Conservation (phyloP, 768 basidiomycete genomes). For the Termitomyces sp. region DNA sequence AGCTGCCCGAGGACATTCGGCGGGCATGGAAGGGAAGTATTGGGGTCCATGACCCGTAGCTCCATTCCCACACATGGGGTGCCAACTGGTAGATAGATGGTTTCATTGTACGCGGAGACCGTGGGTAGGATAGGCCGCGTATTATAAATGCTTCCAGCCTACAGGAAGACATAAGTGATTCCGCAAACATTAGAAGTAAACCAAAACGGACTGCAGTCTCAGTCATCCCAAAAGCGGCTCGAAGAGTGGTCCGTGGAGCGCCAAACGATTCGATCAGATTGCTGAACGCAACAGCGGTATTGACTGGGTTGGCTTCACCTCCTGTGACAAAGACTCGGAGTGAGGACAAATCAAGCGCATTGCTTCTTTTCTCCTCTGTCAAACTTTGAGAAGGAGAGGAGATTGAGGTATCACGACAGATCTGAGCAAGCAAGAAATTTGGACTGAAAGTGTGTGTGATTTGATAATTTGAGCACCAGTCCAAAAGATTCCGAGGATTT, state of each 20-base stretch:
- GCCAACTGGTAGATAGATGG: too few relatives aligned
- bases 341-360: too few relatives aligned
- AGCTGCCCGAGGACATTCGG: conserved; percentile 31
- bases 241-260: conserved; percentile 24
- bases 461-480: conserved; percentile 31
- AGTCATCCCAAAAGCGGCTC: conserved; percentile 41
- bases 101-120: too few relatives aligned
- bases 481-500: conserved; percentile 16
- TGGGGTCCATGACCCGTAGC: too few relatives aligned
- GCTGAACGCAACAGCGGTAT: conserved; percentile 34
- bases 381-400: too few relatives aligned
- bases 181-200: too few relatives aligned
- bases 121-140: too few relatives aligned
- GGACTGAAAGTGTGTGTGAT: conserved; percentile 35
- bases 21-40: too few relatives aligned
- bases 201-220: too few relatives aligned
- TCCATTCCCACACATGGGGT: too few relatives aligned
- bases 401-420: conserved; percentile 32
- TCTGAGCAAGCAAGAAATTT: conserved; percentile 39
- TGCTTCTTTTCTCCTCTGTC: too few relatives aligned
- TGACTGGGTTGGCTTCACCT: conserved; percentile 38
- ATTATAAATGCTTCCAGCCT: conserved; percentile 43
- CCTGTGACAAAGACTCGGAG: conserved; percentile 36
- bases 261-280: conserved; percentile 24
- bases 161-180: neutral